Base-by-base conservation (phyloP, 495 filamentous ascomycete genomes). In the Thozetella sp. region DNA sequence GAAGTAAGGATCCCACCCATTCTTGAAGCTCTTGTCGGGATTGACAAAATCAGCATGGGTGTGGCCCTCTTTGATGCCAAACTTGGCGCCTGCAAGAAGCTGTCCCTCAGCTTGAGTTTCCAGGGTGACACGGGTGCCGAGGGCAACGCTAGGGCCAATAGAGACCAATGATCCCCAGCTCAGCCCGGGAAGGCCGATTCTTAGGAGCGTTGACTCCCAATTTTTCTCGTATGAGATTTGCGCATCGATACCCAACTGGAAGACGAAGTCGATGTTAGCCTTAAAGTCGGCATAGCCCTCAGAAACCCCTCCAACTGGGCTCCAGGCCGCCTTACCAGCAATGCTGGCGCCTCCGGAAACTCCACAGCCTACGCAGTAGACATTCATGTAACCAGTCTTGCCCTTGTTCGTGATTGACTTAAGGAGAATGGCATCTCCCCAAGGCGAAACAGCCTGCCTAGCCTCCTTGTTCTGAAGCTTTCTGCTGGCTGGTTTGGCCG, bases 321-420 rank as follows among this genome's bases (percentile, higher is more conserved):
- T 23, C 48, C 40, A 60, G 46, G 40, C 53, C 26, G 30, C 53
- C 22, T 46, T 22, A n/a, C 61, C 61, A 2, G 61, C 58, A 46
- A 60, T 51, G 23, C 51, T 25, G 37, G 53, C 51, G n/a, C 24
- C 51, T 1, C 61, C 61, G 25, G 46, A 51, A 15, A 55, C 57
- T 20, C 61, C 61, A 45, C 61, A 63, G 48, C 55, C 57, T n/a
- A 63, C 61, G 46, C 61, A 63, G 46, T 51, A 63, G 22, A 63
- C 55, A 40, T 63, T 56, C 22, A 63, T 27, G 45, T 55, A 51
- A 4, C 17, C 25, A 22, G 51, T 40, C 48, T 59, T 54, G 19
- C 4, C 22, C 24, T 54, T 40, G 51, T 43, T 24, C 9, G 54
- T 56, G 20, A 54, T 48, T 22, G 61, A 55, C 53, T 63, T 63